A percentile compares a stretch with the other conserved stretches of the same genome.
Evolutionary conservation across 805 yeast genomes (phyloP).

Genomic region (Ogataea trehalophila): DNA sequence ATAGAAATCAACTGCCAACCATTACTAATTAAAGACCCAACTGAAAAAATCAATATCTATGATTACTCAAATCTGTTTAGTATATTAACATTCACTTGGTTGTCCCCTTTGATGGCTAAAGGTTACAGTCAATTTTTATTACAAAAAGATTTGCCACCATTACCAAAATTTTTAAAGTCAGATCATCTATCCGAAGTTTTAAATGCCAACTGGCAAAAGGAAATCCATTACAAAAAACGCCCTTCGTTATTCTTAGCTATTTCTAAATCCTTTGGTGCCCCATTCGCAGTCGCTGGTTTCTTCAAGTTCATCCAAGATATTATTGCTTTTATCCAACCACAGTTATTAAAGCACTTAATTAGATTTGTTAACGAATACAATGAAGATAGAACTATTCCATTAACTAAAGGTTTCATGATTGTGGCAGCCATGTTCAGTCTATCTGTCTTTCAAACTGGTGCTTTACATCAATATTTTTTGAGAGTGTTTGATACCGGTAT

Average conservation of each 20-base stretch:
- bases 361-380: conserved; percentile 49
- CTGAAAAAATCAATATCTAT: conserved; percentile 39
- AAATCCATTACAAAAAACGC: conserved; percentile 31
- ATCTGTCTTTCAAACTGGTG: conserved; percentile 72
- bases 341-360: conserved; percentile 64
- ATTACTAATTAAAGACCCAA: conserved; percentile 24
- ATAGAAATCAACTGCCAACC: conserved; percentile 42
- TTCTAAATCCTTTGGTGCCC: conserved; percentile 65
- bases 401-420: conserved; percentile 71
- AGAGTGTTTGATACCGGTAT: conserved; percentile 72
- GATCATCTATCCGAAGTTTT: conserved; percentile 45
- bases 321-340: conserved; percentile 87
- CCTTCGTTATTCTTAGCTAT: conserved; percentile 44
- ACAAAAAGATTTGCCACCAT: conserved; percentile 65
- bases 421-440: conserved; percentile 70
- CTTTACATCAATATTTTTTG: conserved; percentile 75
- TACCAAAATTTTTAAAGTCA: conserved; percentile 66
- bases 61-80: conserved; percentile 48
- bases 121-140: conserved; percentile 44
- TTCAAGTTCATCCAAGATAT: conserved; percentile 73
- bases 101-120: conserved; percentile 51
- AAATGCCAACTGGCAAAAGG: conserved; percentile 54
- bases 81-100: conserved; percentile 52
- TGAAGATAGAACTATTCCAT: conserved; percentile 47
- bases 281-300: conserved; percentile 63